These are phyloP conservation scores for Grifola frondosa DNA, from an alignment of 1,284 basidiomycete species.

Conservation along the genomic window DNA sequence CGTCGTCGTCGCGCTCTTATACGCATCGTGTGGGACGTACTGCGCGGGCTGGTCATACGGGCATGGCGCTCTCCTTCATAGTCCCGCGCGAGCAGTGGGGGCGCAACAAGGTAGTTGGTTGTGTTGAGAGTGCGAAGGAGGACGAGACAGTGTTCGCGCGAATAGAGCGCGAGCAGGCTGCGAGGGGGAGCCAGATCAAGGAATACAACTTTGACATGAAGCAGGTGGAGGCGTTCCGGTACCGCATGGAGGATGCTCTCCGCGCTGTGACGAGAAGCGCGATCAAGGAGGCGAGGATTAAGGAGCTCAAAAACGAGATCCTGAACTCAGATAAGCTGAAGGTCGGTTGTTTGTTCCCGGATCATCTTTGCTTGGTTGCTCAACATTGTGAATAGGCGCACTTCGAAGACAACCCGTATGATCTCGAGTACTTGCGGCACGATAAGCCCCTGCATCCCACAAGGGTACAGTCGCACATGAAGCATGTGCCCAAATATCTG, in stretches of 20 bases:
- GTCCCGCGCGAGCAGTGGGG: conserved; percentile 78
- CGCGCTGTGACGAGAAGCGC: conserved; percentile 84
- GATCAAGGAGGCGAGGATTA: conserved; percentile 89
- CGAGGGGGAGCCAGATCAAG: conserved; percentile 76
- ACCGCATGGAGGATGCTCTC: conserved; percentile 96
- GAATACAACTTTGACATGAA: conserved; percentile 94
- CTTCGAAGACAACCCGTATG: conserved; percentile 96
- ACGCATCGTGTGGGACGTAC: conserved; percentile 97
- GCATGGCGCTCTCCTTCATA: conserved; percentile 90
- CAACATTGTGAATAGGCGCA: conserved; percentile 65
- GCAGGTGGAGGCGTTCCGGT: conserved; percentile 97
- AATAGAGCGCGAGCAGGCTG: conserved; percentile 75
- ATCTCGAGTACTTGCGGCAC: conserved; percentile 91
- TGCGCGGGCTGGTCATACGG: conserved; percentile 91
- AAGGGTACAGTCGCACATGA: conserved; percentile 89
- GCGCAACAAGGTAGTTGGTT: conserved; percentile 71
- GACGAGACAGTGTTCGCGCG: conserved; percentile 81
- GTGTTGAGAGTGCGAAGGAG: conserved; percentile 62
- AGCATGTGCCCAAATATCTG: conserved; percentile 93
- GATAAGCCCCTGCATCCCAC: conserved; percentile 92
- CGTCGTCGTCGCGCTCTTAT: conserved; percentile 85
- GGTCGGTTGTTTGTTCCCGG: conserved; percentile 45
- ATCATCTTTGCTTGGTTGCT: not conserved
- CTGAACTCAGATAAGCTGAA: conserved; percentile 96
- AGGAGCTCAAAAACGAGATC: conserved; percentile 93